These are phyloP conservation scores for Pythium rishiriense DNA, from an alignment of 352 stramenopile species.

Conservation along the genomic window DNA sequence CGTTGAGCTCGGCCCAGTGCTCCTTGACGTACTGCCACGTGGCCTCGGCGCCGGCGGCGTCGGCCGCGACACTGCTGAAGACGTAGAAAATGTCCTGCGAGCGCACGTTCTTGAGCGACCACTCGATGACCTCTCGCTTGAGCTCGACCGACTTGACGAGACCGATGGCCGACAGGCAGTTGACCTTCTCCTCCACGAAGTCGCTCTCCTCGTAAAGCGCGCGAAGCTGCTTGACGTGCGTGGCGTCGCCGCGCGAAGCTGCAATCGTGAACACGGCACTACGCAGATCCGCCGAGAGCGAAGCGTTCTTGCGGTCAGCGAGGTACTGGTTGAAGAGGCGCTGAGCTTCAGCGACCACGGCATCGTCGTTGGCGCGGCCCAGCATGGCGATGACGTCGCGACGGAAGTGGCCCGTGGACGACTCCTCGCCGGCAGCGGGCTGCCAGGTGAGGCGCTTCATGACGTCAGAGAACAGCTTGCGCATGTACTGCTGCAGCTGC, in stretches of 20 bases:
- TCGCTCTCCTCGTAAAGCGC: constrained; percentile 69
- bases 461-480: constrained; percentile 50
- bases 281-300: constrained; percentile 61
- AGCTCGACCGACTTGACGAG: constrained; percentile 55
- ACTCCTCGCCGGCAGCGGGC: constrained; percentile 38
- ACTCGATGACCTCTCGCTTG: constrained; percentile 71
- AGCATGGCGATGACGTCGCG: constrained; percentile 77
- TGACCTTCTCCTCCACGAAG: constrained; percentile 81
- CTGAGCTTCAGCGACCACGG: constrained; percentile 51
- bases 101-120: constrained; percentile 65
- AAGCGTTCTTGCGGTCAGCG: constrained; percentile 37
- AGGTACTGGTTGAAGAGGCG: constrained; percentile 62
- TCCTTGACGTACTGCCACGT: constrained; percentile 78
- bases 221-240: constrained; percentile 47
- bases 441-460: constrained; percentile 63
- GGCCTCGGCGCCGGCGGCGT: constrained; percentile 47
- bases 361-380: constrained; percentile 48
- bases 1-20: constrained; percentile 66
- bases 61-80: constrained; percentile 70
- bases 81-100: constrained; percentile 83
- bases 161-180: constrained; percentile 74
- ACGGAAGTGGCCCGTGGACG: constrained; percentile 58
- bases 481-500: constrained; percentile 64
- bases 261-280: constrained; percentile 65
- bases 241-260: constrained; percentile 43